Evolutionary conservation across 164 flowering plant genomes (phyloP), one percentile per base, ranked within the genome.

Genomic region (Stephania japonica): DNA sequence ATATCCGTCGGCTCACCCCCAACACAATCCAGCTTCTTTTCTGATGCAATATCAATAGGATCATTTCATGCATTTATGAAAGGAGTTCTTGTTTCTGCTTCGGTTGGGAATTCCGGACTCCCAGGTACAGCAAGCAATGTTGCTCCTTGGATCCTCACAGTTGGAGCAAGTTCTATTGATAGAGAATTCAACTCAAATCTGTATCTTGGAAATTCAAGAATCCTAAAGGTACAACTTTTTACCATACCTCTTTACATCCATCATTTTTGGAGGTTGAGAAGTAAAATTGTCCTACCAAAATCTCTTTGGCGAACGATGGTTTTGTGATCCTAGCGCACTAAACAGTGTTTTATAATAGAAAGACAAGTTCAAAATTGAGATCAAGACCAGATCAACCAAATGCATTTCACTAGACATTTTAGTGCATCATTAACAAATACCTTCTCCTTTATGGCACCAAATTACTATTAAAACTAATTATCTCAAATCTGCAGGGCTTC

Each of bases 111-210:
- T 79, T 64, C 70, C 2, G 70, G 69, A 26, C 65, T 76, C 49
- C 77, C 81, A 0, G 6, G 72, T 13, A 76, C 78, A 59, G 84
- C 74, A 8, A 14, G 44, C 21, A 85, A 84, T 76, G 79, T 79
- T 47, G 84, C 87, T 70, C 87, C 87, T 38, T 84, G 89, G 87
- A 77, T 81, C 65, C 78, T 84, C 68, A 84, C 85, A 9, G 85
- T 83, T 25, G 86, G 82, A 26, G 84, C 87, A n/a, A 83, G 83
- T 73, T 66, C 85, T 2, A 9, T 83, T 6, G 86, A 86, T 49
- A 66, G 86, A 62, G 71, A 80, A 47, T 83, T 84, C 76, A 64
- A 24, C 18, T 70, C 72, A 49, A 49, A 9, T 21, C 4, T 70
- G n/a, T 61, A 26, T 49, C 72, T 70, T 49, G 72, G 72, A 50